Base-by-base conservation (phyloP, 164 flowering plant species). In the Dillenia turbinata region DNA sequence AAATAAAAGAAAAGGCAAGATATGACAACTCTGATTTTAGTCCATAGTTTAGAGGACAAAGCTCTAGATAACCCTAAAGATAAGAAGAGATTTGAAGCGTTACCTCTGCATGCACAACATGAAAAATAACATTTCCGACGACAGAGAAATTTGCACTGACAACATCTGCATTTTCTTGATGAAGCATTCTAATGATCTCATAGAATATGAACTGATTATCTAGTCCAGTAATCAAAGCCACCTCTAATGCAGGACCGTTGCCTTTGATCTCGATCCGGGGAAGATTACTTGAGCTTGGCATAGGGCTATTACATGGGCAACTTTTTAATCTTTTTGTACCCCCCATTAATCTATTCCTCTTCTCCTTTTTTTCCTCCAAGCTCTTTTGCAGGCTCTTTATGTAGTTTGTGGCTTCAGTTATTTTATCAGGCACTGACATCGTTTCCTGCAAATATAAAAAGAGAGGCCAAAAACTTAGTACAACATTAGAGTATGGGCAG, bases 341-440 rank as follows among this genome's bases (percentile, higher is more conserved):
- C 1, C 54, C 62, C 49, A 15, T 7, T 33, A 72, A 58, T 43
- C 48, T 63, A 10, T 72, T 64, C 49, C 67, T 76, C 73, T 66
- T 72, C 55, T 69, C 70, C 52, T 60, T 57, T 7, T 15, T 8
- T 26, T 56, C 54, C 61, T 69, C 62, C 69, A 76, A 5, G 24
- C 52, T 60, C 10, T 11, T 22, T 63, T 76, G 71, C 16, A 76
- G 19, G 14, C 49, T 44, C 40, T 69, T 69, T 54, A 76, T 72
- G 69, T 76, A 58, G 13, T 50, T 66, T 17, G 67, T 59, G 0
- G 79, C 71, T 53, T 69, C 79, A 53, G 66, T 73, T 53, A 76
- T 19, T n/a, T 66, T 69, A 58, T 72, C 76, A 0, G 76, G 71
- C 33, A 72, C n/a, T 13, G 76, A 5, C 40, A 52, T 16, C 48